A percentile compares a stretch with the other conserved stretches of the same genome.
phyloP scores from a whole-genome alignment of 176 grass and related monocot species.

The Pontederia paniculata region DNA sequence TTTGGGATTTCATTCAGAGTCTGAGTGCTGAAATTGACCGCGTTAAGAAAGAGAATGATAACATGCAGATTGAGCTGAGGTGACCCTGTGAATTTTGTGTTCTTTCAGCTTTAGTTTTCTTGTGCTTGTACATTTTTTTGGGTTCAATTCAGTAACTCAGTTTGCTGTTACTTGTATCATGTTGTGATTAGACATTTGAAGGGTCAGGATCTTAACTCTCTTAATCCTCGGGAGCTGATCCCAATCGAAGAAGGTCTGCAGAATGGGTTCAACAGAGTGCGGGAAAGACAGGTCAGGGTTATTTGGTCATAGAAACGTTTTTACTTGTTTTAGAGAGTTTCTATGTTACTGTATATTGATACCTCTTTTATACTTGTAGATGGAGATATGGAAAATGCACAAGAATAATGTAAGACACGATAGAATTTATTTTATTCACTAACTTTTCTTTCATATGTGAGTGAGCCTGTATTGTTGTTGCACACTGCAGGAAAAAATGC shows the following conservation, averaged over 20 bases:
- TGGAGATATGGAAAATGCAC: slow-evolving; percentile 58
- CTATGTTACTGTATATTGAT: not conserved
- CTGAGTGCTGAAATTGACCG: slow-evolving; percentile 77
- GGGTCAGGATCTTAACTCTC: slow-evolving; percentile 87
- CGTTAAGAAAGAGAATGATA: slow-evolving; percentile 93
- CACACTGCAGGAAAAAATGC: slow-evolving; percentile 38
- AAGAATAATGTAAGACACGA: slow-evolving; percentile 43
- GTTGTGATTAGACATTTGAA: slow-evolving; percentile 66
- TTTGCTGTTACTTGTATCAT: not conserved
- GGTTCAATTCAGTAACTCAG: not conserved
- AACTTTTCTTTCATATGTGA: not conserved
- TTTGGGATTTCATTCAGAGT: slow-evolving; percentile 36
- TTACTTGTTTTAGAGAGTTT: slow-evolving; percentile 16
- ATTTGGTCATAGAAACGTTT: not conserved
- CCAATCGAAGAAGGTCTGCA: slow-evolving; percentile 75
- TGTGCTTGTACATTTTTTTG: not conserved
- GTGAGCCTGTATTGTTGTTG: not conserved
- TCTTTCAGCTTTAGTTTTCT: not conserved
- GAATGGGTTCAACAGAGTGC: slow-evolving; percentile 42
- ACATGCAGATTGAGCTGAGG: slow-evolving; percentile 96
- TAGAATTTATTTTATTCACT: not conserved
- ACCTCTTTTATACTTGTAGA: slow-evolving; percentile 28
- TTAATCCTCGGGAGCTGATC: slow-evolving; percentile 78
- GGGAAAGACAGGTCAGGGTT: slow-evolving; percentile 39
- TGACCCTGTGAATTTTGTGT: slow-evolving; percentile 1